Base-by-base conservation (phyloP, 129 eudicot species). In the Ambrosia trifida region DNA sequence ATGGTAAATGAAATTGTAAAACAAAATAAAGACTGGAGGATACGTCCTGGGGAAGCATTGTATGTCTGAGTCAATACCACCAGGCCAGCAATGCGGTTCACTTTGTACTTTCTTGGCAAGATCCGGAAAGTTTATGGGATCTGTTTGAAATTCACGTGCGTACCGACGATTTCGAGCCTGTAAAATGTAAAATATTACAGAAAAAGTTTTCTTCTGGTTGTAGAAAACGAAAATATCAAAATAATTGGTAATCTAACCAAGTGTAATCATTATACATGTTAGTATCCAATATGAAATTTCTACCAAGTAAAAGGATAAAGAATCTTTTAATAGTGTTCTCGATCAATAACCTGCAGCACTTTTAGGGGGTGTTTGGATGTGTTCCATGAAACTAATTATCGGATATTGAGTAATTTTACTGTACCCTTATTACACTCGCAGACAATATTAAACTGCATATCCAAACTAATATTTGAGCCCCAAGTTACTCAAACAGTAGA, bases 111-210 rank as follows among this genome's bases (percentile, higher is more conserved):
- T 57, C 70, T 69, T 82, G 13, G 83, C 58, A 73, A 72, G 64
- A 76, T 76, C 82, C 7, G 67, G 78, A 20, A 79, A 3, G 36
- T 83, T 77, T 11, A 41, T 49, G 52, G 31, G 72, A 68, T 53
- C 79, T 36, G 73, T 66, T 76, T 83, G 88, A 69, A 75, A 70
- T 83, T 85, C 96, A 75, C 66, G 83, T 33, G 88, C 76, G 49
- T 70, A 69, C 70, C 87, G 82, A 13, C 77, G 82, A 32, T 75
- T 83, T 19, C 96, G 82, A 63, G 85, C 96, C 91, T 89, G 76
- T 52, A 64, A 62, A 10, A 24, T 33, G 57, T 60, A 8, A 43
- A 43, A 56, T 46, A 51, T 64, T 56, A 72, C 45, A 3, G 69
- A 50, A 43, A 69, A 24, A 60, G 46, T 60, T 32, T 47, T 33